Evolutionary conservation across 2,329 filamentous ascomycete genomes (phyloP).

Genomic region (Leptographium lundbergii): DNA sequence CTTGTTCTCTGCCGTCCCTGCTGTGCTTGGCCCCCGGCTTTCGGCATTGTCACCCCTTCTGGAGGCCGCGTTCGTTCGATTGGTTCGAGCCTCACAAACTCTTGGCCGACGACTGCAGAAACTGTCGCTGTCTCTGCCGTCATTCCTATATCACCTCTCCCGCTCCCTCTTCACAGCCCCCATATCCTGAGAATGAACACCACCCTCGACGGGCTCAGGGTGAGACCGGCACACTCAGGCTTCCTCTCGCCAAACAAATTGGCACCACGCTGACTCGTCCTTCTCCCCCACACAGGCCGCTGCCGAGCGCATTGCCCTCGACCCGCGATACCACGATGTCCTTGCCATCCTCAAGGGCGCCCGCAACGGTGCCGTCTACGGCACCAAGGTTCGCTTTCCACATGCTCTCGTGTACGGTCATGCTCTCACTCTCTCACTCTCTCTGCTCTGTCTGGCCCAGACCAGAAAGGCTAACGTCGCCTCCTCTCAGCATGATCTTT

Average conservation of each 20-base stretch:
- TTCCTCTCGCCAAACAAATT: background rate
- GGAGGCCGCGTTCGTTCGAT: background rate
- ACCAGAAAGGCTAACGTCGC: background rate
- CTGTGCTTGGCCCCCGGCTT: background rate
- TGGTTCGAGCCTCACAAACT: background rate
- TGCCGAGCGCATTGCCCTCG: conserved; percentile 64
- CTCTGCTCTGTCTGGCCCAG: background rate
- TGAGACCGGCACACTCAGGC: background rate
- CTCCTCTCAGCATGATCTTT: conserved; percentile 69
- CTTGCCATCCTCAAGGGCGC: conserved; percentile 82
- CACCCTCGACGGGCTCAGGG: background rate
- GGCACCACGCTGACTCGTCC: background rate
- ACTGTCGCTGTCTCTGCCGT: background rate
- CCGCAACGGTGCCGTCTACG: conserved; percentile 94
- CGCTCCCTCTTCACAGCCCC: no score
- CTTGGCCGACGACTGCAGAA: background rate
- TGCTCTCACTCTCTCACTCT: background rate
- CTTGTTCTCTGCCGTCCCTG: background rate
- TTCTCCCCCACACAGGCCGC: conserved; percentile 38
- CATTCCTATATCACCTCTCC: background rate
- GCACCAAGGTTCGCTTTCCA: conserved; percentile 93
- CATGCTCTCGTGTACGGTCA: conserved; percentile 66
- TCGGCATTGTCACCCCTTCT: background rate
- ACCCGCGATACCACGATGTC: conserved; percentile 75
- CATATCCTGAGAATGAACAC: background rate